Evolutionary conservation across 2,329 filamentous ascomycete genomes (phyloP).

Genomic region (Dothideomycetes sp.): DNA sequence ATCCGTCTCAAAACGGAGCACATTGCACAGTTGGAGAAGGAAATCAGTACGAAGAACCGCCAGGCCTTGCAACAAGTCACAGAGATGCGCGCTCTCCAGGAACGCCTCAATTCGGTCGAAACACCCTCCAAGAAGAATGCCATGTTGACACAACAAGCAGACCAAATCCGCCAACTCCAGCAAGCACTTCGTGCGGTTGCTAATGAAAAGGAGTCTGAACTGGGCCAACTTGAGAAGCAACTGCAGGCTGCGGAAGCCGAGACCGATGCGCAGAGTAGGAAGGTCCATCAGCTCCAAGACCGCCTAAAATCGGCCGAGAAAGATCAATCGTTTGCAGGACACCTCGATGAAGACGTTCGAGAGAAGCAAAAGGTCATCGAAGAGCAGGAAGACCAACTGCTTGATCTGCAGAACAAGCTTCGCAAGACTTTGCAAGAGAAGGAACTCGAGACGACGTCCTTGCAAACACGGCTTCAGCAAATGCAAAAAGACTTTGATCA

Average conservation of each 20-base stretch:
- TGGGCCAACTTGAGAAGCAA: constrained; percentile 28
- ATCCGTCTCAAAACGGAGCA: constrained; percentile 24
- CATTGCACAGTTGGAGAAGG: constrained; percentile 30
- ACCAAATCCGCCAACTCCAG: constrained; percentile 26
- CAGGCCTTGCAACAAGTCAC: constrained; percentile 24
- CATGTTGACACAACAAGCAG: constrained; percentile 27
- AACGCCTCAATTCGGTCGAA: constrained; percentile 26
- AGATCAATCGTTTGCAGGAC: constrained; percentile 12
- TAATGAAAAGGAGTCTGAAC: constrained; percentile 29
- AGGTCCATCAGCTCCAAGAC: constrained; percentile 16
- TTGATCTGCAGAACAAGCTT: constrained; percentile 15
- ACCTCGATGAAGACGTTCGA: constrained; percentile 13
- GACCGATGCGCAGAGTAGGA: constrained; percentile 24
- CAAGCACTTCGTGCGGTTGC: constrained; percentile 25
- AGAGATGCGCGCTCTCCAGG: constrained; percentile 25
- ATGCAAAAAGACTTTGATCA: constrained; percentile 1
- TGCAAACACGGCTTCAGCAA: constrained; percentile 4
- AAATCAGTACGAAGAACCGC: constrained; percentile 27
- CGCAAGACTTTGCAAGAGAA: constrained; percentile 14
- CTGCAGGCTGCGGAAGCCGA: constrained; percentile 24
- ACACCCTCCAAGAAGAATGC: constrained; percentile 30
- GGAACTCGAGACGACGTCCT: constrained; percentile 8
- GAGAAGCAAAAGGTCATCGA: constrained; percentile 14
- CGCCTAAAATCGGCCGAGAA: constrained; percentile 13
- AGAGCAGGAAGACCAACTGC: constrained; percentile 13